Percentiles rank a stretch among this genome's conserved stretches.
Evolutionary conservation across 2,329 filamentous ascomycete genomes (phyloP).

Genomic region (Akanthomyces dipterigenus): DNA sequence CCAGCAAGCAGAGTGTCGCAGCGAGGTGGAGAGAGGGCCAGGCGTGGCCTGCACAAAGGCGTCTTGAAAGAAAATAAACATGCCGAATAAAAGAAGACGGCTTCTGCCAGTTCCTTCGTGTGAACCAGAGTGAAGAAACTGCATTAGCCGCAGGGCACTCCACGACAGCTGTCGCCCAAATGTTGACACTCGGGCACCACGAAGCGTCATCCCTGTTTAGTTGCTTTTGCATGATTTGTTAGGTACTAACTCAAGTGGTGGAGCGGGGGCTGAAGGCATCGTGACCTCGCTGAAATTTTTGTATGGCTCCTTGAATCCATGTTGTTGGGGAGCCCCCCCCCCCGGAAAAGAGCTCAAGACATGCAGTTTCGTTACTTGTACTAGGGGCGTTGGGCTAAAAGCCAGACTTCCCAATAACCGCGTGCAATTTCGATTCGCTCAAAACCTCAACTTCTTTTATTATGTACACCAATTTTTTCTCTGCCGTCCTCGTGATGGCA

Average conservation of each 20-base stretch:
- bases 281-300: constrained; percentile 12
- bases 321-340: no score
- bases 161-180: no score
- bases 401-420: background rate
- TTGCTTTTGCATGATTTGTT: background rate
- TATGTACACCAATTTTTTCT: no score
- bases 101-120: no score
- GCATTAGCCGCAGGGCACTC: background rate
- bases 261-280: constrained; percentile 8
- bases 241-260: no score
- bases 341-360: background rate
- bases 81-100: background rate
- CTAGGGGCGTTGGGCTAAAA: background rate
- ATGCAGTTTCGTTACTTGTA: background rate
- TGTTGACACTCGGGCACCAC: background rate
- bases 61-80: no score
- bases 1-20: background rate
- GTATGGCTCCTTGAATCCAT: background rate
- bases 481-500: constrained; percentile 23
- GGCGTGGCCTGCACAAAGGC: no score
- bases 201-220: background rate
- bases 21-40: no score
- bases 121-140: no score
- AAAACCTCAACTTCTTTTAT: background rate
- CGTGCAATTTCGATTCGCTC: background rate